phyloP scores from a whole-genome alignment of 768 basidiomycete species.

The Peribolospora kevripleyi region DNA sequence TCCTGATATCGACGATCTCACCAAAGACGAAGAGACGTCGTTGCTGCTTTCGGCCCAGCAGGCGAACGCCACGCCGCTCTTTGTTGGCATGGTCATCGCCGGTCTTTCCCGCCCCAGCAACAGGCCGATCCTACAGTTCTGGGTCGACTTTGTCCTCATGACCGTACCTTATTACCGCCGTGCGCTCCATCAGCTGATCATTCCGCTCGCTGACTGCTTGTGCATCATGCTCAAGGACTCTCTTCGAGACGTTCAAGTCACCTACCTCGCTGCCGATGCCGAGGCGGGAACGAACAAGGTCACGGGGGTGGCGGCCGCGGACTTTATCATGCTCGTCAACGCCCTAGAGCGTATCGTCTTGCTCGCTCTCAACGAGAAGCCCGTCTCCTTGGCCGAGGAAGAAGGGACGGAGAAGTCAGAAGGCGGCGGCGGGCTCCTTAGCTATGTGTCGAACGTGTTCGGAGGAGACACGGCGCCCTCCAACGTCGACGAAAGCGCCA shows the following conservation, averaged over 20 bases:
- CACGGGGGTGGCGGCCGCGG: slow-evolving; percentile 9
- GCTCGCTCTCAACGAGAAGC: slow-evolving; percentile 35
- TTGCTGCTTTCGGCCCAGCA: background rate
- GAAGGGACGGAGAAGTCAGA: slow-evolving; percentile 29
- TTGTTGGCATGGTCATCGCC: slow-evolving; percentile 55
- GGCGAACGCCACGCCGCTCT: slow-evolving; percentile 24
- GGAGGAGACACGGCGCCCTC: slow-evolving; percentile 28
- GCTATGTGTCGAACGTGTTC: slow-evolving; percentile 80
- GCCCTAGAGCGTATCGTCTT: slow-evolving; percentile 58
- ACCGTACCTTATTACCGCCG: slow-evolving; percentile 66
- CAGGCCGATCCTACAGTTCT: slow-evolving; percentile 65
- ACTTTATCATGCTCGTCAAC: slow-evolving; percentile 54
- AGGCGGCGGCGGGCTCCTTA: slow-evolving; percentile 40
- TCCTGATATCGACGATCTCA: background rate
- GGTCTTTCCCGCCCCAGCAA: slow-evolving; percentile 47
- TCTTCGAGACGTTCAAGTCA: slow-evolving; percentile 21
- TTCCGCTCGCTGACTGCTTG: slow-evolving; percentile 54
- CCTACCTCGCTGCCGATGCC: slow-evolving; percentile 39
- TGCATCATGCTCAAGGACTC: slow-evolving; percentile 38
- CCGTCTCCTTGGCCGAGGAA: slow-evolving; percentile 13
- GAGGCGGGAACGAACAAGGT: slow-evolving; percentile 20
- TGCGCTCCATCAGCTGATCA: slow-evolving; percentile 37
- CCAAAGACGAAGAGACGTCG: too few species aligned
- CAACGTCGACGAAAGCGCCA: slow-evolving; percentile 3
- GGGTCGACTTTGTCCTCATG: slow-evolving; percentile 89